Conservation (phyloP, 2,329 filamentous ascomycete species). For the Sphaerostilbella broomeana region DNA sequence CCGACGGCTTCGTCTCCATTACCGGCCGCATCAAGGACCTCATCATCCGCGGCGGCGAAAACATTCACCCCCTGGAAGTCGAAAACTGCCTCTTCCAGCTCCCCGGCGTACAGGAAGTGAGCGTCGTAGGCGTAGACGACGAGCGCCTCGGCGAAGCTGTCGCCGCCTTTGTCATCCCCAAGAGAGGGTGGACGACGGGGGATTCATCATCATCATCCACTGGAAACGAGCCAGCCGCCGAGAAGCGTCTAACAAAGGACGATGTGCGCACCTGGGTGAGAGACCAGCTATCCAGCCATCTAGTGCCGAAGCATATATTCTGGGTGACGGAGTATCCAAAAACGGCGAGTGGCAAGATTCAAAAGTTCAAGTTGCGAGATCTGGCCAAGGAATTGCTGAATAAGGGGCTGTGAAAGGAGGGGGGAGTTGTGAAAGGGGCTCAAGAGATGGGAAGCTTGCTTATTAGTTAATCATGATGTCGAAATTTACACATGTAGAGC, state of each 20-base stretch:
- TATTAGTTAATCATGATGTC: too few relatives aligned
- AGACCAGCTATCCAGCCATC: constrained; percentile 60
- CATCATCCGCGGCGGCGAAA: constrained; percentile 92
- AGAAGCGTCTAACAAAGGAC: constrained; percentile 42
- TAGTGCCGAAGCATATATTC: constrained; percentile 87
- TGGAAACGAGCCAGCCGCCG: constrained; percentile 22
- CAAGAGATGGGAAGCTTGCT: too few relatives aligned
- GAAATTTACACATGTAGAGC: too few relatives aligned
- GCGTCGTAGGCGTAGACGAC: constrained; percentile 78
- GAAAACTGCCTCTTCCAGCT: constrained; percentile 81
- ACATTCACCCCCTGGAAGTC: constrained; percentile 89
- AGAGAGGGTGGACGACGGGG: constrained; percentile 22
- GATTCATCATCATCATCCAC: constrained; percentile 14
- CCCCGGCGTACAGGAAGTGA: constrained; percentile 63
- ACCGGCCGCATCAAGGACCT: constrained; percentile 91
- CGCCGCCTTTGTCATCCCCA: constrained; percentile 69
- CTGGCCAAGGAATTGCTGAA: constrained; percentile 41
- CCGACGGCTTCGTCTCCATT: constrained; percentile 76
- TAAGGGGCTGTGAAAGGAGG: neutral
- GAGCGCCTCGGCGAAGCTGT: constrained; percentile 80
- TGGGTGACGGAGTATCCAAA: constrained; percentile 82
- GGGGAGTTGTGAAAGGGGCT: neutral
- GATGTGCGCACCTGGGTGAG: constrained; percentile 67
- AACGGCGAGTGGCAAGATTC: constrained; percentile 93
- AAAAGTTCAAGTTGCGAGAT: constrained; percentile 82